Base-by-base conservation (phyloP, 345 rosid genomes). In the Cardamine occulta region DNA sequence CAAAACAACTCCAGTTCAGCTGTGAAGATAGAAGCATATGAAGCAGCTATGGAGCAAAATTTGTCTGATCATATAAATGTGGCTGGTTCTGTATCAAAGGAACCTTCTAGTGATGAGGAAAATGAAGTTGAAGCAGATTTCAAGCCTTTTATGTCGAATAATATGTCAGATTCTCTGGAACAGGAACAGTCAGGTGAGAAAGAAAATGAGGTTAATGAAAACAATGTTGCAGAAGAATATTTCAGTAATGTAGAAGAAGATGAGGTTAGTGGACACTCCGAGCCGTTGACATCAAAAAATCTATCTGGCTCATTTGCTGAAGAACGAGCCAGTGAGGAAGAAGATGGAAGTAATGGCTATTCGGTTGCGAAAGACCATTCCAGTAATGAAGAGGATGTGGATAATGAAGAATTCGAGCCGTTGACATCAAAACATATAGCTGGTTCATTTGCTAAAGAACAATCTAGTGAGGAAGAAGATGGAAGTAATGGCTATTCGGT, bases 71-170 rank as follows among this genome's bases (percentile, higher is more conserved):
- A 74, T 59, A 70, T 66, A 49, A 74, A 73, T 12, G 54, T 42
- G n/a, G 64, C 84, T 51, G 83, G 74, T 63, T 62, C 64, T 47
- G 74, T 80, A 42, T 77, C 77, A 19, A 79, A 81, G 31, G 83
- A 86, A 48, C 68, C 76, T 69, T 67, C 57, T 3, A 74, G 55
- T 63, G 72, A 82, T 60, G 77, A 80, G 73, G 57, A 78, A 12
- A 39, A 82, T 62, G 82, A 35, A 79, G 55, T 39, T 47, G 75
- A 75, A 32, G 88, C 77, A 66, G 85, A 78, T 24, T 51, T 52
- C 15, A 84, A 79, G 80, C 66, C 74, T 47, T 34, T 70, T 60
- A 47, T 51, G 6, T 65, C 77, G 7, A 85, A 78, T 37, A 67
- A 73, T 75, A 79, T 59, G 55, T 21, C 62, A 48, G 85, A 76